Evolutionary conservation across 805 yeast species (phyloP), one percentile per base, ranked within the genome.

Genomic region (Henningerozyma blattae): DNA sequence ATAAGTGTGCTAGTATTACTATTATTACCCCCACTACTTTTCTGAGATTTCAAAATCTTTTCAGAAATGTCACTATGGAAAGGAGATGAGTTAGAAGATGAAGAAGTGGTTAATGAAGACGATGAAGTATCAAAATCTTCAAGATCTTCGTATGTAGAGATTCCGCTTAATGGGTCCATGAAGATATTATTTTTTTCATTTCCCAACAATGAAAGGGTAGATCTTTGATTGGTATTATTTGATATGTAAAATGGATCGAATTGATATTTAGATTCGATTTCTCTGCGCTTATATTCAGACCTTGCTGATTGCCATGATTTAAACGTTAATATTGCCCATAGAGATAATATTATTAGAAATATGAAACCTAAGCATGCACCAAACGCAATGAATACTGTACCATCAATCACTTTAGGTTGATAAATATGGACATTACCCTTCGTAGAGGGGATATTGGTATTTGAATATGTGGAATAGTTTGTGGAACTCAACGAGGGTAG

Each of bases 371-470:
- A 63, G 25, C 75, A 67, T 18, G 75, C 65, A 3, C 91, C 94
- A 38, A 81, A 75, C 0, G 79, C 79, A 30, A 83, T 80, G 57
- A 81, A 83, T 3, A 81, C 83, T 2, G 89, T 76, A 3, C 91
- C 93, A 32, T 68, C 65, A 1, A 79, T 77, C 28, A 68, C 62
- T 5, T 47, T 51, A 13, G 70, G 55, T 22, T 62, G 53, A 18
- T 62, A 48, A 15, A 81, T 62, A 45, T 64, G 72, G 15, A 89
- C 86, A 54, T 80, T 81, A 5, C 43, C 40, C 9, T 37, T 38
- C 5, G 50, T 37, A 16, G 40, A 32, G 12, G 56, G 45, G 22
- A 54, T 48, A 7, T 35, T 35, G 4, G 54, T 40, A n/a, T n/a
- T n/a, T 18, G 46, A 40, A 29, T 30, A 22, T 8, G 27, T 24